Base-by-base conservation (phyloP, 2,329 filamentous ascomycete species). In the Colletotrichum lentis region DNA sequence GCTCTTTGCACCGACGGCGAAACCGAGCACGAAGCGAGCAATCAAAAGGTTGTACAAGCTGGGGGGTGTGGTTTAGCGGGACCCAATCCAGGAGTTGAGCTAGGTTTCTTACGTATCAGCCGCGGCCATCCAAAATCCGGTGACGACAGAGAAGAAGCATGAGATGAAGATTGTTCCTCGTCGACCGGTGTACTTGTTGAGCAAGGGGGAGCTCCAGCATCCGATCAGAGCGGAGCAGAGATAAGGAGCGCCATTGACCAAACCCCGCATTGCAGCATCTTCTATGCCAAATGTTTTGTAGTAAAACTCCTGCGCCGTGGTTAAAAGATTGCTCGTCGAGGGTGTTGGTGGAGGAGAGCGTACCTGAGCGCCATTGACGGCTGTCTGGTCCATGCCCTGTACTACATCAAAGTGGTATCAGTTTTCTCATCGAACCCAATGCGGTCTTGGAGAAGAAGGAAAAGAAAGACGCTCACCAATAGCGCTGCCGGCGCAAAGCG, bases 351-450 rank as follows among this genome's bases (percentile, higher is more conserved):
- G 1, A 37, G 20, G 10, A 24, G 86, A 86, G 74, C 84, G 83
- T 46, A 88, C 81, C 70, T 90, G 88, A 3, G 87, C 88, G 44
- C 88, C 88, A 67, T 89, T 89, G 55, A 89, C 86, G 3, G 88
- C 88, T 0, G 87, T 88, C 74, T 90, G 86, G 73, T 90, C 87
- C 85, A 89, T 88, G 71, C 88, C 88, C 72, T 90, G 88, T 6
- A 69, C 66, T 8, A 53, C n/a, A n/a, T 37, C 39, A 31, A 11
- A 43, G 24, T 3, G 4, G 2, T 10, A n/a, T 62, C 22, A 62
- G 59, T 37, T 3, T 43, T 2, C n/a, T 3, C 31, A 35, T 10
- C 20, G 27, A 1, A n/a, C 18, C 2, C 10, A n/a, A 7, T 1
- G 10, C 20, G 27, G n/a, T 37, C n/a, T 14, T 18, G 11, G 3